These are phyloP conservation scores for Arachis hypogaea DNA, from an alignment of 306 rosid genomes.

Conservation along the genomic window DNA sequence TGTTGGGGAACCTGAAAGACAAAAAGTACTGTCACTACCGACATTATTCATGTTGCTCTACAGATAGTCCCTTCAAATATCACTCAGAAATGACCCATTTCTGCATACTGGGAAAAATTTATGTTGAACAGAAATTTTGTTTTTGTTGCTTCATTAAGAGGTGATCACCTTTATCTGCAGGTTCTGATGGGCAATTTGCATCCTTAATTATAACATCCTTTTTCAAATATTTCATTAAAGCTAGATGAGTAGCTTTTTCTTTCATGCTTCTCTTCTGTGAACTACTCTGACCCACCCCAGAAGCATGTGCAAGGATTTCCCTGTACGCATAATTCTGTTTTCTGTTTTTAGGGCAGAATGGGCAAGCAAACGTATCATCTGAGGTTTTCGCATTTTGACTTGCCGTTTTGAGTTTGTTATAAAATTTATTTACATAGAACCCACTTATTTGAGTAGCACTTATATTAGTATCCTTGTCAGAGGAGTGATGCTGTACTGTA, in stretches of 20 bases:
- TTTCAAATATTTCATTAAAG: slow-evolving; percentile 70
- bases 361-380: slow-evolving; percentile 67
- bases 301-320: slow-evolving; percentile 86
- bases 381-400: slow-evolving; percentile 56
- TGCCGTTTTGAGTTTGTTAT: slow-evolving; percentile 70
- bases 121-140: slow-evolving; percentile 9
- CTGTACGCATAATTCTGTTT: slow-evolving; percentile 57
- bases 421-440: slow-evolving; percentile 59
- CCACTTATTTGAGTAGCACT: slow-evolving; percentile 67
- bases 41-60: background rate
- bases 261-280: slow-evolving; percentile 70
- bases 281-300: slow-evolving; percentile 87
- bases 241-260: slow-evolving; percentile 86
- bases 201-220: slow-evolving; percentile 52
- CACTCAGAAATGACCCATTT: slow-evolving; percentile 21
- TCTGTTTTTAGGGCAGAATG: slow-evolving; percentile 73
- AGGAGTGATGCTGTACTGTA: slow-evolving; percentile 46
- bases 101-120: background rate
- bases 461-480: slow-evolving; percentile 54
- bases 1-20: slow-evolving; percentile 45
- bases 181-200: slow-evolving; percentile 56
- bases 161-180: slow-evolving; percentile 51
- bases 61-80: slow-evolving; percentile 11
- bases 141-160: slow-evolving; percentile 31
- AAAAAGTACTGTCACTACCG: slow-evolving; percentile 27